Evolutionary conservation across 768 basidiomycete species (phyloP).

Genomic region (Brasilioporus rufonigricans): DNA sequence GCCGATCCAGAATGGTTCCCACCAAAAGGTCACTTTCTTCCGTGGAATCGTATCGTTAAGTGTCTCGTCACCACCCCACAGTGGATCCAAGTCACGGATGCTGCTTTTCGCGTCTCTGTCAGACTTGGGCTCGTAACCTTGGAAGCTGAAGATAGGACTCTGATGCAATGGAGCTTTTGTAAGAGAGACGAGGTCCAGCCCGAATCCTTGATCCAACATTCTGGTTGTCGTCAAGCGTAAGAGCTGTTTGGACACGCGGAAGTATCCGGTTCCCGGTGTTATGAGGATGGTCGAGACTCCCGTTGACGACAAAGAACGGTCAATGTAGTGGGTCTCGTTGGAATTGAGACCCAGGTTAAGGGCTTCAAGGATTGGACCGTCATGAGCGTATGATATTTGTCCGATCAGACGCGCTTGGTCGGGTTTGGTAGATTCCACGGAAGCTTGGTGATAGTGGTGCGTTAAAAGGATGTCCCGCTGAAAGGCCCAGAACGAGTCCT

Average conservation of each 20-base stretch:
- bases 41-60: constrained; percentile 30
- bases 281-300: constrained; percentile 82
- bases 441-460: constrained; percentile 81
- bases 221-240: constrained; percentile 90
- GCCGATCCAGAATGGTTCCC: constrained; percentile 87
- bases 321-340: constrained; percentile 92
- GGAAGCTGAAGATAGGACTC: constrained; percentile 91
- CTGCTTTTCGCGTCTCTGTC: constrained; percentile 50
- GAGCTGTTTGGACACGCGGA: constrained; percentile 86
- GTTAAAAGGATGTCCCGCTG: constrained; percentile 89
- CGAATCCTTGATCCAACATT: constrained; percentile 91
- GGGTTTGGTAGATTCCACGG: constrained; percentile 42
- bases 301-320: constrained; percentile 88
- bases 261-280: constrained; percentile 93
- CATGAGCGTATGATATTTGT: constrained; percentile 80
- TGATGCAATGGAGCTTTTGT: constrained; percentile 91
- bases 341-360: constrained; percentile 91
- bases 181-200: constrained; percentile 82
- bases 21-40: constrained; percentile 69
- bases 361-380: constrained; percentile 94
- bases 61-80: constrained; percentile 71
- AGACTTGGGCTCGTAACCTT: constrained; percentile 56
- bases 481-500: constrained; percentile 87
- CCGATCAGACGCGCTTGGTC: constrained; percentile 71
- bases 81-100: constrained; percentile 56